Conservation (phyloP, 441 rosid species). For the Syzygium malaccense region DNA sequence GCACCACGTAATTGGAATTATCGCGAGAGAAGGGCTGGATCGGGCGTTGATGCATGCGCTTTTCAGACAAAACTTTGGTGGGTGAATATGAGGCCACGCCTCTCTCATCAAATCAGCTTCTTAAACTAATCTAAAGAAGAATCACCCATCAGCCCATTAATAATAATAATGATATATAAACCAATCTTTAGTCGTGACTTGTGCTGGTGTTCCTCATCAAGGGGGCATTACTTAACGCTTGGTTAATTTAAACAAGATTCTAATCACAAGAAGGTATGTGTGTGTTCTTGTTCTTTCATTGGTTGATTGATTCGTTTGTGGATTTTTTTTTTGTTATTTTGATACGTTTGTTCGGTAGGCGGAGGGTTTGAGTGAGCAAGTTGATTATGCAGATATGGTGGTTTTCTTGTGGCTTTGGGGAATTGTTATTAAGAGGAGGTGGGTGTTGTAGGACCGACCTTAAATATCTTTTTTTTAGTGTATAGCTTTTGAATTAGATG, state of each 20-base stretch:
- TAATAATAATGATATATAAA: neutral
- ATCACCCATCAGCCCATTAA: neutral
- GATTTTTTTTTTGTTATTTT: neutral
- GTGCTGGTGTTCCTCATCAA: neutral
- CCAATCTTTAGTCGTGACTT: neutral
- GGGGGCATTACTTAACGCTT: neutral
- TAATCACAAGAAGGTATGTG: neutral
- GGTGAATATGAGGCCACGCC: neutral
- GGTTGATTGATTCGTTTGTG: neutral
- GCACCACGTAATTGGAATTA: neutral
- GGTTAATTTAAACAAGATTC: neutral
- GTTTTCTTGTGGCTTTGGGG: constrained; percentile 16
- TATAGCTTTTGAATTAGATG: neutral
- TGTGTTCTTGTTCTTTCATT: neutral
- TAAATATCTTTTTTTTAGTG: neutral
- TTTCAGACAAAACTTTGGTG: neutral
- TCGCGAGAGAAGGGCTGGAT: neutral
- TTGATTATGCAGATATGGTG: neutral
- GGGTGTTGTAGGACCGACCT: constrained; percentile 36
- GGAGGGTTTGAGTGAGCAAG: neutral
- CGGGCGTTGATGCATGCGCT: neutral
- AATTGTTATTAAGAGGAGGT: constrained; percentile 7
- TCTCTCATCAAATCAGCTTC: neutral
- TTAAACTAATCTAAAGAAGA: neutral
- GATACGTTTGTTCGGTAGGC: constrained; percentile 16